Conservation (phyloP, 1,139 yeast species). For the Hemisphaericaspora xylanilytica region DNA sequence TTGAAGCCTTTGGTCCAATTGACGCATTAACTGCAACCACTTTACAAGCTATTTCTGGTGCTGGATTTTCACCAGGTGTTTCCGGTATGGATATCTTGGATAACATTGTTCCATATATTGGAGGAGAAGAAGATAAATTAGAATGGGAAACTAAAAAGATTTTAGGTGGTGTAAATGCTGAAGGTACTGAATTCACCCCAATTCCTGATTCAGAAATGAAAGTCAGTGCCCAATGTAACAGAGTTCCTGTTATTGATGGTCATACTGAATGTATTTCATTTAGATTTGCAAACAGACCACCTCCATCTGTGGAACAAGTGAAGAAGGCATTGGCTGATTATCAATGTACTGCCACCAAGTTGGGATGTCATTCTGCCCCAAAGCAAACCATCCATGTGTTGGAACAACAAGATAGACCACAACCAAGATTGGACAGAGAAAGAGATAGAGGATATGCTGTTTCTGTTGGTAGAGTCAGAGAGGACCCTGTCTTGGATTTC, state of each 20-base stretch:
- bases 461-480: slow-evolving; percentile 91
- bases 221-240: slow-evolving; percentile 94
- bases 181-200: slow-evolving; percentile 57
- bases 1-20: slow-evolving; percentile 85
- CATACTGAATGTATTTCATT: slow-evolving; percentile 94
- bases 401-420: slow-evolving; percentile 93
- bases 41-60: slow-evolving; percentile 96
- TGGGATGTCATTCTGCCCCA: slow-evolving; percentile 91
- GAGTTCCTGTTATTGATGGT: slow-evolving; percentile 97
- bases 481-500: slow-evolving; percentile 87
- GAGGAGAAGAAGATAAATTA: slow-evolving; percentile 97
- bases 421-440: slow-evolving; percentile 95
- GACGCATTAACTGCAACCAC: slow-evolving; percentile 87
- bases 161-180: slow-evolving; percentile 60
- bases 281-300: slow-evolving; percentile 74
- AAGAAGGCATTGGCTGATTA: slow-evolving; percentile 69
- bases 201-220: slow-evolving; percentile 69
- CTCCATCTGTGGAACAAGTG: slow-evolving; percentile 81
- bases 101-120: slow-evolving; percentile 88
- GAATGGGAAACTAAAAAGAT: slow-evolving; percentile 98
- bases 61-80: slow-evolving; percentile 98
- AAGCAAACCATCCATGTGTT: slow-evolving; percentile 85
- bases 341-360: slow-evolving; percentile 75
- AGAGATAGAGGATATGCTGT: slow-evolving; percentile 95
- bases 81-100: slow-evolving; percentile 93